These are phyloP conservation scores for Solioccasus polychromus DNA, from an alignment of 768 basidiomycete genomes.

Conservation along the genomic window DNA sequence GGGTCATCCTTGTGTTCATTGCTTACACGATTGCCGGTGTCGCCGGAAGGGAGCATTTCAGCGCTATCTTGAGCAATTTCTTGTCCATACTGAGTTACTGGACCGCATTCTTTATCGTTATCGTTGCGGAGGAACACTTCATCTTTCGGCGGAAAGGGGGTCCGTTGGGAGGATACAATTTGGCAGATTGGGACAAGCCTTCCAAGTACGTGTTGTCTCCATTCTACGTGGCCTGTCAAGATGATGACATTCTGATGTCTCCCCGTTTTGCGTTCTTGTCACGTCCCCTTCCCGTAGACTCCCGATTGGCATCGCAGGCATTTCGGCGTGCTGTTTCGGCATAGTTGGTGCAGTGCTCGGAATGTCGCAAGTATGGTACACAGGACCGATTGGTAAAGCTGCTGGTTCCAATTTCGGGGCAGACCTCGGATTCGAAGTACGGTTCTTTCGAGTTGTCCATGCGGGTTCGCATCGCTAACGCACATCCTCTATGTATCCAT, in stretches of 20 bases:
- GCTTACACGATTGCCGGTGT: slow-evolving; percentile 40
- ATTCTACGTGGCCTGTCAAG: no score
- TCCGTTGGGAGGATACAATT: slow-evolving; percentile 47
- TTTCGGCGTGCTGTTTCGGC: slow-evolving; percentile 46
- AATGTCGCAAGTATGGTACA: slow-evolving; percentile 55
- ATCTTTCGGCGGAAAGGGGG: slow-evolving; percentile 42
- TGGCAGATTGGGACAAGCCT: slow-evolving; percentile 46
- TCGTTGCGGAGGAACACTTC: slow-evolving; percentile 45
- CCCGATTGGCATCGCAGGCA: slow-evolving; percentile 47
- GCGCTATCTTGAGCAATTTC: slow-evolving; percentile 41
- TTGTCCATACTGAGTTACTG: slow-evolving; percentile 44
- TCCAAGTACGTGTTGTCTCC: slow-evolving; percentile 15
- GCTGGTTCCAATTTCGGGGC: slow-evolving; percentile 44
- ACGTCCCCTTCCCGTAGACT: slow-evolving; percentile 36
- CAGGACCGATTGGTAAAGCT: slow-evolving; percentile 43
- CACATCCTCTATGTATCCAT: no score
- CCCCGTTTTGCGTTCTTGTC: no score
- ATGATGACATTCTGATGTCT: no score
- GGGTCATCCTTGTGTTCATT: slow-evolving; percentile 40
- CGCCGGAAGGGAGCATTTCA: slow-evolving; percentile 45
- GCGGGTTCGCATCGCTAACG: not conserved
- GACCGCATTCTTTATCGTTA: slow-evolving; percentile 45
- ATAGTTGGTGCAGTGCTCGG: slow-evolving; percentile 48
- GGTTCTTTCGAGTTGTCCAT: not conserved
- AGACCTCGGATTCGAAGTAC: slow-evolving; percentile 54